phyloP scores from a whole-genome alignment of 345 rosid genomes.

The Laguncularia racemosa region DNA sequence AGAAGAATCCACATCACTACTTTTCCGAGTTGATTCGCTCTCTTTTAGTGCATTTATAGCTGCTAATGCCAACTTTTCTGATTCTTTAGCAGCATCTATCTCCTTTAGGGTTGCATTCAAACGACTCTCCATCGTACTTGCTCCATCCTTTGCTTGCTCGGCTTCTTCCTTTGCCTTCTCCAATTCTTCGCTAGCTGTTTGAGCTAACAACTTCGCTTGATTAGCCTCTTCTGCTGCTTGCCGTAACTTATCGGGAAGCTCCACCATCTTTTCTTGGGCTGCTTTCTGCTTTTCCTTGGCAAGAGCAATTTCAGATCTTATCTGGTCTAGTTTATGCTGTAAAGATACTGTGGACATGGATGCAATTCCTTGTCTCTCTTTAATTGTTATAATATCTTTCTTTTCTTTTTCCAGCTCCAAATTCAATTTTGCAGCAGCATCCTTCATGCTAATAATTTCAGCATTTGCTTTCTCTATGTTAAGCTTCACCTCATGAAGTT shows the following conservation, averaged over 20 bases:
- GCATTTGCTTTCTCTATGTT: constrained; percentile 72
- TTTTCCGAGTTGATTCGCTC: constrained; percentile 49
- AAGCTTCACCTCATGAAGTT: constrained; percentile 69
- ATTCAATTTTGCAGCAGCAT: constrained; percentile 52
- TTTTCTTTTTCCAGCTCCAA: constrained; percentile 64
- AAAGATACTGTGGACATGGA: constrained; percentile 65
- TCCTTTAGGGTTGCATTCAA: constrained; percentile 70
- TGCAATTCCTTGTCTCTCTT: constrained; percentile 84
- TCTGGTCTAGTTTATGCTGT: constrained; percentile 65
- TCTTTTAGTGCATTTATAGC: constrained; percentile 84
- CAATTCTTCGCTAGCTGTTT: constrained; percentile 65
- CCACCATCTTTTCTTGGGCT: constrained; percentile 49
- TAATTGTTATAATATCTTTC: constrained; percentile 42
- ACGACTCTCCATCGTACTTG: constrained; percentile 56
- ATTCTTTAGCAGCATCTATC: constrained; percentile 77
- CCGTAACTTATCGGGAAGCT: constrained; percentile 66
- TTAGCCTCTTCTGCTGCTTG: constrained; percentile 72
- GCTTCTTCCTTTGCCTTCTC: constrained; percentile 66
- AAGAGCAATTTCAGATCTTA: constrained; percentile 44
- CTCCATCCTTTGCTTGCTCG: constrained; percentile 78
- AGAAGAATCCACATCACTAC: constrained; percentile 21
- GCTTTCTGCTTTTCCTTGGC: constrained; percentile 59
- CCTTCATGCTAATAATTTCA: constrained; percentile 65
- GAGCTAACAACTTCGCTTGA: constrained; percentile 61
- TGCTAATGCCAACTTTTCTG: constrained; percentile 75